Conservation (phyloP, 2,329 filamentous ascomycete genomes). For the Karstenula rhodostoma region DNA sequence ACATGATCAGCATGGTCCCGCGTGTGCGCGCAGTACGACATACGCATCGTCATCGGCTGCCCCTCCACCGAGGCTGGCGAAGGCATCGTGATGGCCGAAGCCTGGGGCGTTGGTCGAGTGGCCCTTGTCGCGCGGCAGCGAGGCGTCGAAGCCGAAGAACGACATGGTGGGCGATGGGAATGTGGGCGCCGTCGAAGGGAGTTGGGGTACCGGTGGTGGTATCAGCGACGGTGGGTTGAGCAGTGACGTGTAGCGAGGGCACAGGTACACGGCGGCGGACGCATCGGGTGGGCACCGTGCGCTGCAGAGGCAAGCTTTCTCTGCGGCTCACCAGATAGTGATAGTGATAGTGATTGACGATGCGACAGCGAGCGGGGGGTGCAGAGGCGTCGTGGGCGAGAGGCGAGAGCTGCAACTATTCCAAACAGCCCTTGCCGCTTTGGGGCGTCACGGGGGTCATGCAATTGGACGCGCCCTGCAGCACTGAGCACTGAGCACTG, state of each 20-base stretch:
- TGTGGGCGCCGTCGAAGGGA: background rate
- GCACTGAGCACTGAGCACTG: no score
- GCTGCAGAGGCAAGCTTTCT: background rate
- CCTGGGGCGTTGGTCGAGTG: constrained; percentile 76
- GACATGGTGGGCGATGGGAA: constrained; percentile 69
- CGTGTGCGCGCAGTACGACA: constrained; percentile 34
- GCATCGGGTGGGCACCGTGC: constrained; percentile 13
- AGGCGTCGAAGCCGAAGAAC: constrained; percentile 88
- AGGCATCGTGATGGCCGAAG: constrained; percentile 90
- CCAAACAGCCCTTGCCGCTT: constrained; percentile 9
- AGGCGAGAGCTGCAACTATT: constrained; percentile 12
- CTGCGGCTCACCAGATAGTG: background rate
- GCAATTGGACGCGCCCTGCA: constrained; percentile 8
- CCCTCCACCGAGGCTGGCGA: constrained; percentile 76
- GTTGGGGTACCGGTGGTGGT: background rate
- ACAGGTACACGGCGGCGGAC: constrained; percentile 21
- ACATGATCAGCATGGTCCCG: constrained; percentile 46
- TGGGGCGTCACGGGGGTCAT: background rate
- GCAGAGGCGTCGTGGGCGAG: background rate
- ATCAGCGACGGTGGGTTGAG: constrained; percentile 11
- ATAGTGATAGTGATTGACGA: constrained; percentile 4
- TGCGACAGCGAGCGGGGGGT: constrained; percentile 9
- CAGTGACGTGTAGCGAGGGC: constrained; percentile 32
- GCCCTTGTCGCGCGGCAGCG: constrained; percentile 67
- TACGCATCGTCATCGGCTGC: constrained; percentile 67